Evolutionary conservation across 2,329 filamentous ascomycete species (phyloP), one percentile per base, ranked within the genome.

Genomic region (Fusarium sp.): DNA sequence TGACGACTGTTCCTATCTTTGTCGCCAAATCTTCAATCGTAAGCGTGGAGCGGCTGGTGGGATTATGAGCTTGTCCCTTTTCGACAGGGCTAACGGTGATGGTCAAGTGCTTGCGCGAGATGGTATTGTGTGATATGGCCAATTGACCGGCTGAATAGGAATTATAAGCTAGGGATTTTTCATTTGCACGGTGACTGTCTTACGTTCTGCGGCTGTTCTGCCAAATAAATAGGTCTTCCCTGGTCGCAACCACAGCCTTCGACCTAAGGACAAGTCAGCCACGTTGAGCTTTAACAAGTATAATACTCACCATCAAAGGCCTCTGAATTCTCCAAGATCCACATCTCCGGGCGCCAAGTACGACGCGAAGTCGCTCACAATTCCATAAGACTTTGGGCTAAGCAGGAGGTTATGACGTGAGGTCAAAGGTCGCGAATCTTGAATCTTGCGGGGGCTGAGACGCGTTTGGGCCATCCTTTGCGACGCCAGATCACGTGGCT

Each of bases 141-240:
- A 92, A 81, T 73, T 86, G 88, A 4, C 88, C 87, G 55, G 87
- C 90, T 92, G 69, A 7, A 11, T 4, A 9, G 20, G 5, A 2
- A 11, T n/a, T 5, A 23, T 73, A 35, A 73, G 62, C 20, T 40
- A 25, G 1, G 23, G 6, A 3, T 7, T 17, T 4, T 30, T n/a
- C 4, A 2, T 20, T 6, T 6, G 8, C n/a, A 32, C 25, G 15
- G n/a, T n/a, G 6, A 17, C 14, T 9, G 13, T 69, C 84, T 71
- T 83, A 88, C 88, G 83, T 73, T 91, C 88, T 57, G 86, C 85
- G 63, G 85, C 86, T 37, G 92, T 94, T 67, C 95, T 89, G 56
- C 95, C 95, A 76, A 97, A 92, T 20, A 97, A 85, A 77, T 96
- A 95, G 72, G 87, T 88, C 76, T 93, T 93, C 50, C 94, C 94